phyloP scores from a whole-genome alignment of 2,329 filamentous ascomycete genomes.

The Thermothelomyces thermophilus region DNA sequence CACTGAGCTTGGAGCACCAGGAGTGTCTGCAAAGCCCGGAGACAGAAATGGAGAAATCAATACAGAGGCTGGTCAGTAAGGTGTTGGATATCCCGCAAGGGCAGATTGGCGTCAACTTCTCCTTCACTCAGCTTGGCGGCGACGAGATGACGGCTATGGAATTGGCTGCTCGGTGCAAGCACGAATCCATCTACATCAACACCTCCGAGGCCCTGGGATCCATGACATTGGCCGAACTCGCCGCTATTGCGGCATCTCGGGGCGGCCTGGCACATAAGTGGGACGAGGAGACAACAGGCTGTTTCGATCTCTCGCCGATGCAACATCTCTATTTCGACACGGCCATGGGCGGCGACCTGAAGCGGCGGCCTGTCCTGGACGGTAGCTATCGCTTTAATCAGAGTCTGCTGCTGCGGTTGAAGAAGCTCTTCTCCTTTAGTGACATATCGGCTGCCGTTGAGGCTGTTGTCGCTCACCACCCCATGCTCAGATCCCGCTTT shows the following conservation, averaged over 20 bases:
- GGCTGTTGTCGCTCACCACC: conserved; percentile 43
- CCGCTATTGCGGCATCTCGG: conserved; percentile 31
- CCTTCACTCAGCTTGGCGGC: conserved; percentile 36
- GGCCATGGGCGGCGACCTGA: conserved; percentile 33
- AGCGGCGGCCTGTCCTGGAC: conserved; percentile 27
- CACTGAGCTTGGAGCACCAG: conserved; percentile 38
- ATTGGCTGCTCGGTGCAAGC: conserved; percentile 34
- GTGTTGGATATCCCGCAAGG: conserved; percentile 33
- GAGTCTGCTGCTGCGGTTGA: conserved; percentile 42
- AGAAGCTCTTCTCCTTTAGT: conserved; percentile 34
- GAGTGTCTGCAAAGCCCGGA: conserved; percentile 31
- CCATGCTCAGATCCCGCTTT: conserved; percentile 47
- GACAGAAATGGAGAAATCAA: conserved; percentile 34
- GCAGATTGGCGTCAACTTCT: conserved; percentile 39
- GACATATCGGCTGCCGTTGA: conserved; percentile 44
- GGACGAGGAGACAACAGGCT: conserved; percentile 31
- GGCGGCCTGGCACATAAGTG: conserved; percentile 28
- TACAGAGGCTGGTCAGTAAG: conserved; percentile 35
- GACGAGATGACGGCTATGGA: conserved; percentile 35
- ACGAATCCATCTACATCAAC: conserved; percentile 34
- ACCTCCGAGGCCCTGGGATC: conserved; percentile 34
- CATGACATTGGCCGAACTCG: conserved; percentile 34
- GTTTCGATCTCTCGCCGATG: conserved; percentile 46
- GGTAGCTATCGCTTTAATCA: conserved; percentile 44
- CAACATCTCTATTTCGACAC: conserved; percentile 49